These are phyloP conservation scores for Xylariaceae sp. DNA, from an alignment of 2,329 filamentous ascomycete genomes.

Conservation along the genomic window DNA sequence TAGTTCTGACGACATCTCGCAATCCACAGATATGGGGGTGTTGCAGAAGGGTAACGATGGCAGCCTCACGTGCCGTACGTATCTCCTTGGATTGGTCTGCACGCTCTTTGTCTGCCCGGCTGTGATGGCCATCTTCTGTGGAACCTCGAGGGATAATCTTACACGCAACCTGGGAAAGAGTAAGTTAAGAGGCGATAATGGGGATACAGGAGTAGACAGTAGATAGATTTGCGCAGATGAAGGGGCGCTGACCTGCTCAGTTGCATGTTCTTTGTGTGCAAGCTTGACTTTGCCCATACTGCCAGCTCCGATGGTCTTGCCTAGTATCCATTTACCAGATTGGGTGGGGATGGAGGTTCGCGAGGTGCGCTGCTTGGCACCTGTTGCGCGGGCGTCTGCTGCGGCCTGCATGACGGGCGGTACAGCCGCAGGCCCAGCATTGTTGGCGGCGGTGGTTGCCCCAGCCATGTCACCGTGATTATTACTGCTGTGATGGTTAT, in stretches of 20 bases:
- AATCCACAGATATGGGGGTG: slow-evolving; percentile 96
- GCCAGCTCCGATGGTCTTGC: slow-evolving; percentile 94
- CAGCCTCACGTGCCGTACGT: slow-evolving; percentile 88
- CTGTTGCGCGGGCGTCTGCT: slow-evolving; percentile 43
- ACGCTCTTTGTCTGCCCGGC: slow-evolving; percentile 71
- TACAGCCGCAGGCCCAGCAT: slow-evolving; percentile 48
- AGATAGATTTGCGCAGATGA: slow-evolving; percentile 8
- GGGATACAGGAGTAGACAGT: not conserved
- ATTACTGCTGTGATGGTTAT: not conserved
- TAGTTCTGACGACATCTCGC: slow-evolving; percentile 90
- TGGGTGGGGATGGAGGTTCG: slow-evolving; percentile 84
- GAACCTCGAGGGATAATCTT: slow-evolving; percentile 94
- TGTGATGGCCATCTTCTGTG: slow-evolving; percentile 76
- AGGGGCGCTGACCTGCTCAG: slow-evolving; percentile 69
- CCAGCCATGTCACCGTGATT: slow-evolving; percentile 44
- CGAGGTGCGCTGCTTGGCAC: slow-evolving; percentile 50
- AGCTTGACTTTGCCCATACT: slow-evolving; percentile 99
- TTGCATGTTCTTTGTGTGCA: slow-evolving; percentile 82
- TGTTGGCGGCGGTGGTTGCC: slow-evolving; percentile 45
- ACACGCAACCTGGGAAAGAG: slow-evolving; percentile 69
- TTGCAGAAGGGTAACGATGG: slow-evolving; percentile 89
- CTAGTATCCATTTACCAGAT: slow-evolving; percentile 89
- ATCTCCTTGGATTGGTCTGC: slow-evolving; percentile 97
- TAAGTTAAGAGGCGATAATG: slow-evolving; percentile 5
- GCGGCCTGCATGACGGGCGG: slow-evolving; percentile 40